Conservation (phyloP, 768 basidiomycete species). For the Jaapia argillacea region DNA sequence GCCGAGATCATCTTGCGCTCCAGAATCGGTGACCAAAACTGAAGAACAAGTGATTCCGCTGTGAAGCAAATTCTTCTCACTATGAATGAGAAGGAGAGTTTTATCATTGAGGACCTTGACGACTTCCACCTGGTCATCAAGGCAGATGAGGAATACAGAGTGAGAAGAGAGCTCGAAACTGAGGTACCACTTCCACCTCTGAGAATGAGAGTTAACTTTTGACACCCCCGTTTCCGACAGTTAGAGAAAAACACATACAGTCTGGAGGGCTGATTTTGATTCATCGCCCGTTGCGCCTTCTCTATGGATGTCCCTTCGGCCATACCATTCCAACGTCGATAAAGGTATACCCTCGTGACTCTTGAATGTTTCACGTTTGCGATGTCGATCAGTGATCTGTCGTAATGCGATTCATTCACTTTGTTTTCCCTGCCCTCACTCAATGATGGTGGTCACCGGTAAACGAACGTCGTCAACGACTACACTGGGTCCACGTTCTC, state of each 20-base stretch:
- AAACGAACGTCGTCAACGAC: too few relatives aligned
- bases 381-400: too few relatives aligned
- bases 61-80: constrained; percentile 81
- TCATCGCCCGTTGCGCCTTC: neutral
- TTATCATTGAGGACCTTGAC: constrained; percentile 84
- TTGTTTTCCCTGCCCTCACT: too few relatives aligned
- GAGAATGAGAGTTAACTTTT: neutral
- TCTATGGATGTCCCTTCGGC: constrained; percentile 4
- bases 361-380: too few relatives aligned
- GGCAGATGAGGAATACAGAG: constrained; percentile 69
- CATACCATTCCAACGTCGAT: too few relatives aligned
- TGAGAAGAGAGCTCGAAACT: constrained; percentile 60
- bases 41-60: constrained; percentile 59
- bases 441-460: too few relatives aligned
- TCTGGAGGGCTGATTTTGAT: constrained; percentile 31
- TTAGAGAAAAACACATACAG: constrained; percentile 84
- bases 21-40: neutral
- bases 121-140: constrained; percentile 78
- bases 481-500: too few relatives aligned
- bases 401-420: too few relatives aligned
- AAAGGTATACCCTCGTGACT: too few relatives aligned
- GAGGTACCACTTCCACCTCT: constrained; percentile 42
- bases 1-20: neutral
- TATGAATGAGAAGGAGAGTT: constrained; percentile 72
- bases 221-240: constrained; percentile 24